Base-by-base conservation (phyloP, 208 protist genomes). In the Crithidia bombi region DNA sequence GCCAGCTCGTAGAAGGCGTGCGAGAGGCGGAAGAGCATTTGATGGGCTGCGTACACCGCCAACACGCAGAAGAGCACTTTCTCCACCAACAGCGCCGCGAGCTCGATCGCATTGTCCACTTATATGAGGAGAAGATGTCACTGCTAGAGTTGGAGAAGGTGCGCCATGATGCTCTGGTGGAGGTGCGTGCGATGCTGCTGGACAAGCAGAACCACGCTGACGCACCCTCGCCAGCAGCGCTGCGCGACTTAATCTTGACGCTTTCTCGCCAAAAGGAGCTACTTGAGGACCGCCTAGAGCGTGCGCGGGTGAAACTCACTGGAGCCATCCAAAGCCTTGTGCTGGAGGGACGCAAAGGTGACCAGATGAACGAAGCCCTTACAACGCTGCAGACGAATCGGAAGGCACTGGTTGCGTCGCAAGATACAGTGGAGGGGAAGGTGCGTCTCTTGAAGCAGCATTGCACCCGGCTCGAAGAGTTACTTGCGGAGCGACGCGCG, bases 251-350 rank as follows among this genome's bases (percentile, higher is more conserved):
- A 19, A 32, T 73, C 28, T 36, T 63, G 12, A 64, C 69, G 5
- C 62, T 90, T 10, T 49, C 79, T 26, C 76, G 52, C 23, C 67
- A 81, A 25, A 59, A 77, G 21, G 56, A 56, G 32, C 52, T 75
- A 0, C 39, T 88, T 17, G 84, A 88, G 46, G 57, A 82, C 28
- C 79, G 72, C 5, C 43, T 90, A 3, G 78, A 80, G 36, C 73
- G 76, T 19, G 65, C 74, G 35, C 68, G 58, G 43, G 50, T 38
- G 61, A 71, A 65, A 17, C 68, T 79, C 5, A 38, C 55, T 15
- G 49, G 21, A 23, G 76, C 78, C 19, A 65, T 89, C 36, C 82
- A 82, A 30, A 21, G 54, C 19, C 68, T 91, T 25, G 36, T 72
- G 61, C 55, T 65, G 12, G 79, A 83, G 46, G 82, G 73, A 19